These are phyloP conservation scores for Coemansia sp. DNA, from an alignment of 192 early-diverging fungal genomes.

Conservation along the genomic window DNA sequence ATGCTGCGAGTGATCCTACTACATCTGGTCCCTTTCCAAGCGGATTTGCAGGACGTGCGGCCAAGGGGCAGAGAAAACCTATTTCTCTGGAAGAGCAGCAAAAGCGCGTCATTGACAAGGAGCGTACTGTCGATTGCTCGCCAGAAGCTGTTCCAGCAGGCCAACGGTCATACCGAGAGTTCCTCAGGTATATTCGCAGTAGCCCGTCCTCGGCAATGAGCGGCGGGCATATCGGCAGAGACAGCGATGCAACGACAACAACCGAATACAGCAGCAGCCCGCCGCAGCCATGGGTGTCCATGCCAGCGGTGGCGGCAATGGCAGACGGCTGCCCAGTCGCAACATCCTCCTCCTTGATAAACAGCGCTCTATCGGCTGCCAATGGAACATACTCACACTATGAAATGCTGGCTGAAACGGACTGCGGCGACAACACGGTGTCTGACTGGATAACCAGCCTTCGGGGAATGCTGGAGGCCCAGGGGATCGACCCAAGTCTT, in stretches of 20 bases:
- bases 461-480: constrained; percentile 1
- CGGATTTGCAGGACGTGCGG: too few relatives aligned
- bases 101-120: too few relatives aligned
- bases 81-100: too few relatives aligned
- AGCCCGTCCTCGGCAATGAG: constrained; percentile 11
- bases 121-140: too few relatives aligned
- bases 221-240: constrained; percentile 11
- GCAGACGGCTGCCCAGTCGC: background rate
- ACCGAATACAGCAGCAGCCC: constrained; percentile 2
- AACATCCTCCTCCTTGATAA: background rate
- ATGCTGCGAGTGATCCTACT: too few relatives aligned
- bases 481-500: background rate
- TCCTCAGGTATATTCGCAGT: background rate
- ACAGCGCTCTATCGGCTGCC: too few relatives aligned
- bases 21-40: too few relatives aligned
- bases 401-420: background rate
- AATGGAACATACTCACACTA: too few relatives aligned
- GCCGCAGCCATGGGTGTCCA: background rate
- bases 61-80: too few relatives aligned
- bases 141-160: background rate
- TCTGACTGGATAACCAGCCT: constrained; percentile 20
- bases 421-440: constrained; percentile 4
- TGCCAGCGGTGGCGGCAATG: background rate
- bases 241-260: constrained; percentile 13
- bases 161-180: background rate